Conservation (phyloP, 176 grass and related monocot species). For the Rhynchospora breviuscula region DNA sequence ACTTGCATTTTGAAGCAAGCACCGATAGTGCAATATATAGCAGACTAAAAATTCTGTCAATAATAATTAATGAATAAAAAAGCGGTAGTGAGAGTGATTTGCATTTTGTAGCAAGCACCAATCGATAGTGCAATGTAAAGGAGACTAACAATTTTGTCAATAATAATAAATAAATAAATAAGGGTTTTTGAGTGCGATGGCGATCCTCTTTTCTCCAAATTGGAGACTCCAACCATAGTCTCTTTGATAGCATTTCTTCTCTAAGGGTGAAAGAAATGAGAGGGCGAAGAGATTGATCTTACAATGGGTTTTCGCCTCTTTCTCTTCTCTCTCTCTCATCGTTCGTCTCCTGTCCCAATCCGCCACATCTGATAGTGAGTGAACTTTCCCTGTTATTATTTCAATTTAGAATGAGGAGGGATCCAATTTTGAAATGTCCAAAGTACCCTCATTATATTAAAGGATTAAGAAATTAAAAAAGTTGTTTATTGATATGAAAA, state of each 20-base stretch:
- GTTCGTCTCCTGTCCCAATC: constrained; percentile 40
- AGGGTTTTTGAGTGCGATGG: constrained; percentile 18
- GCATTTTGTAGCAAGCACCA: too few relatives aligned
- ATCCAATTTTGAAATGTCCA: too few relatives aligned
- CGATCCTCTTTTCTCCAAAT: not conserved
- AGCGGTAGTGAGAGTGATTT: too few relatives aligned
- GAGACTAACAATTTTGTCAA: too few relatives aligned
- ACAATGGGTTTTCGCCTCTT: constrained; percentile 40
- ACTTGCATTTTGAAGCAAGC: not conserved
- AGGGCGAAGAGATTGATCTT: not conserved
- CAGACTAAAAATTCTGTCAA: not conserved
- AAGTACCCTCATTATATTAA: too few relatives aligned
- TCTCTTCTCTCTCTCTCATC: constrained; percentile 32
- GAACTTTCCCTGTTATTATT: not conserved
- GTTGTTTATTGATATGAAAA: too few relatives aligned
- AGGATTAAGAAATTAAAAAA: too few relatives aligned
- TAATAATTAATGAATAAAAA: too few relatives aligned
- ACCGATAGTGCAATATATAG: not conserved
- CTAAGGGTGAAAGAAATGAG: not conserved
- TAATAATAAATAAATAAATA: not conserved
- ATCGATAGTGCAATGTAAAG: too few relatives aligned
- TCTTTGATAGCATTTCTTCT: not conserved
- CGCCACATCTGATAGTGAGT: constrained; percentile 73
- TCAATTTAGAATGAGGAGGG: too few relatives aligned
- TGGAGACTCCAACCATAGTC: not conserved